These are phyloP conservation scores for Gossypium australe DNA, from an alignment of 345 rosid genomes.

Conservation along the genomic window DNA sequence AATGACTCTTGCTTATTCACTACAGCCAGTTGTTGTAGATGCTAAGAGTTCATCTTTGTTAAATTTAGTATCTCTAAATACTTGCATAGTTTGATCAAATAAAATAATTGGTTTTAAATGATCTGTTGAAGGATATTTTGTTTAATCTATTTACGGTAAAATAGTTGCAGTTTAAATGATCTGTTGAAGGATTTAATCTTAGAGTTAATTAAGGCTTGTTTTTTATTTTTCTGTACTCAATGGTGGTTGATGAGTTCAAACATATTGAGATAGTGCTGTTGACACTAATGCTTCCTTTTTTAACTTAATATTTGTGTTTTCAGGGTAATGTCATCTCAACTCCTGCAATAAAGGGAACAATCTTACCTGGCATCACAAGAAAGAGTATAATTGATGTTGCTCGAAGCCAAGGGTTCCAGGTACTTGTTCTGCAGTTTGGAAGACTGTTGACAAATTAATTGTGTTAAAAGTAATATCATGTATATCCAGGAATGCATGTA, in stretches of 20 bases:
- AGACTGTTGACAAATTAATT: not conserved
- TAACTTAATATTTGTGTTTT: not conserved
- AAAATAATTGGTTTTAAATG: too few relatives aligned
- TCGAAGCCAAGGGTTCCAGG: conserved; percentile 54
- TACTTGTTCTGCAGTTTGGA: conserved; percentile 4
- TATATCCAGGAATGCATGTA: not conserved
- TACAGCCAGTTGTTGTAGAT: not conserved
- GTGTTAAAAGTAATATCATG: not conserved
- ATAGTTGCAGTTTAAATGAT: not conserved
- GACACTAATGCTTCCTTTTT: not conserved
- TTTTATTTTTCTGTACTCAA: not conserved
- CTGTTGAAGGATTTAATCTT: not conserved
- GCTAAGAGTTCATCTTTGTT: not conserved
- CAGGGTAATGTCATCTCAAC: conserved; percentile 69
- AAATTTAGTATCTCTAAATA: not conserved
- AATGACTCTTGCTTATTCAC: not conserved
- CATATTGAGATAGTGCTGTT: not conserved
- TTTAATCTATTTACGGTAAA: not conserved
- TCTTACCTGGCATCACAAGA: conserved; percentile 86
- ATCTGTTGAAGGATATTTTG: not conserved
- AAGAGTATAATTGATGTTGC: conserved; percentile 92
- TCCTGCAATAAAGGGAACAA: conserved; percentile 83
- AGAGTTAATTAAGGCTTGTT: not conserved
- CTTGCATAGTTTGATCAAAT: not conserved
- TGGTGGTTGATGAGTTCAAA: not conserved